These are phyloP conservation scores for Oxyria digyna DNA, from an alignment of 148 eudicot species.

Conservation along the genomic window DNA sequence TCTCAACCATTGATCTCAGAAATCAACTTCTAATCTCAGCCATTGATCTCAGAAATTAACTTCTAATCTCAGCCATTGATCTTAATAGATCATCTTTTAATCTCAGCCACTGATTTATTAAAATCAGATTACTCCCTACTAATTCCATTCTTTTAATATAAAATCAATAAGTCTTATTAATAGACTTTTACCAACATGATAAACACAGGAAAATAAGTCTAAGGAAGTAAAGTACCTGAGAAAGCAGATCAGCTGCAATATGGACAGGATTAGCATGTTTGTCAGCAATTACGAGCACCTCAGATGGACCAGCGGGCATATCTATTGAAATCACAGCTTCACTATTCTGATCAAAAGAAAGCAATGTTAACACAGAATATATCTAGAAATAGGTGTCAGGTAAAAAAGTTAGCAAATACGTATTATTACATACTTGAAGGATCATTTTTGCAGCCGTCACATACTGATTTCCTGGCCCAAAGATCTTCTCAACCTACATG, in stretches of 20 bases:
- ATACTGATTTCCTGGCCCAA: slow-evolving; percentile 99
- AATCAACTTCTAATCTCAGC: too few species aligned
- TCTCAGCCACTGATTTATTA: too few species aligned
- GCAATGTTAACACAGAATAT: background rate
- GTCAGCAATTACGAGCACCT: slow-evolving; percentile 97
- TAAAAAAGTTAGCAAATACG: background rate
- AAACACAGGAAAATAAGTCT: background rate
- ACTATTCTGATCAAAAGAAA: slow-evolving; percentile 54
- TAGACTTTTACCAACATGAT: too few species aligned
- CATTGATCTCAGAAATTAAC: too few species aligned
- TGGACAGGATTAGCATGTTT: slow-evolving; percentile 79
- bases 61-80: too few species aligned
- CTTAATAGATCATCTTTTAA: too few species aligned
- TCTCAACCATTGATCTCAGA: too few species aligned
- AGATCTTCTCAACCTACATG: slow-evolving; percentile 87
- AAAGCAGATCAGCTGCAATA: slow-evolving; percentile 91
- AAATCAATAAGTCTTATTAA: too few species aligned
- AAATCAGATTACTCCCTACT: too few species aligned
- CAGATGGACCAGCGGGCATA: slow-evolving; percentile 99
- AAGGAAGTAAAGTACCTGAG: slow-evolving; percentile 42
- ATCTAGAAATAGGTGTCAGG: background rate
- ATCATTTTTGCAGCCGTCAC: slow-evolving; percentile 99
- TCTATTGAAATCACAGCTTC: slow-evolving; percentile 99
- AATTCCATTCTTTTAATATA: too few species aligned
- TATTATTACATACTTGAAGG: slow-evolving; percentile 51